A percentile compares a stretch with the other conserved stretches of the same genome.
These are phyloP conservation scores for Trichopus zeylanicus DNA, from an alignment of 116 monocot species.

Conservation along the genomic window DNA sequence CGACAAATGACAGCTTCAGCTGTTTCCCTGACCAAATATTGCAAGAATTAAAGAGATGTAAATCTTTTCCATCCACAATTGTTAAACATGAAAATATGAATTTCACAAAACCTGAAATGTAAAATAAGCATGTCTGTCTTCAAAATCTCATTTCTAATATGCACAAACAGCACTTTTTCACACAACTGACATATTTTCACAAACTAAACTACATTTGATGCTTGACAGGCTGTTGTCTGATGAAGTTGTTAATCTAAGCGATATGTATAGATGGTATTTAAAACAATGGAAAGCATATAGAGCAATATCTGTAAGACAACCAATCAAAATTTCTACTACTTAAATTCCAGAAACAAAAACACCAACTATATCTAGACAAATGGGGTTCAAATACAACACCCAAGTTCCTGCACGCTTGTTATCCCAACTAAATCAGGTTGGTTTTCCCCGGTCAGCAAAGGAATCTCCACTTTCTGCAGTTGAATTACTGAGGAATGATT, in stretches of 20 bases:
- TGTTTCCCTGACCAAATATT: slow-evolving; percentile 48
- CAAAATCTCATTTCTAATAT: not conserved
- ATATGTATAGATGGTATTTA: too few relatives aligned
- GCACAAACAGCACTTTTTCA: not conserved
- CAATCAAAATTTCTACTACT: too few relatives aligned
- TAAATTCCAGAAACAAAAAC: not conserved
- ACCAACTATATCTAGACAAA: not conserved
- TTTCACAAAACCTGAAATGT: not conserved
- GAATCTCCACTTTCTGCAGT: slow-evolving; percentile 72
- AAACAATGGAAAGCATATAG: too few relatives aligned
- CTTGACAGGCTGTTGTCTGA: too few relatives aligned
- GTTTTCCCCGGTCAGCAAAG: slow-evolving; percentile 88
- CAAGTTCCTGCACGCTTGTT: slow-evolving; percentile 95
- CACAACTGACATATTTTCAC: too few relatives aligned
- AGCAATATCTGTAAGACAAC: too few relatives aligned
- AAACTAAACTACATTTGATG: not conserved
- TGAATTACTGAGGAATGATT: slow-evolving; percentile 69
- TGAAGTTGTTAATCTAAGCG: too few relatives aligned
- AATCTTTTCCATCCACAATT: not conserved
- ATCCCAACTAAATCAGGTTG: slow-evolving; percentile 99
- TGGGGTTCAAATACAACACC: slow-evolving; percentile 27
- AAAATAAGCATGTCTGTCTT: not conserved
- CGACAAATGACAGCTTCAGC: slow-evolving; percentile 92
- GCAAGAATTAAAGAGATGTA: not conserved
- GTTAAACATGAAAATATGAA: not conserved